Evolutionary conservation across 2,329 filamentous ascomycete genomes (phyloP).

Genomic region (Aspergillus sp.): DNA sequence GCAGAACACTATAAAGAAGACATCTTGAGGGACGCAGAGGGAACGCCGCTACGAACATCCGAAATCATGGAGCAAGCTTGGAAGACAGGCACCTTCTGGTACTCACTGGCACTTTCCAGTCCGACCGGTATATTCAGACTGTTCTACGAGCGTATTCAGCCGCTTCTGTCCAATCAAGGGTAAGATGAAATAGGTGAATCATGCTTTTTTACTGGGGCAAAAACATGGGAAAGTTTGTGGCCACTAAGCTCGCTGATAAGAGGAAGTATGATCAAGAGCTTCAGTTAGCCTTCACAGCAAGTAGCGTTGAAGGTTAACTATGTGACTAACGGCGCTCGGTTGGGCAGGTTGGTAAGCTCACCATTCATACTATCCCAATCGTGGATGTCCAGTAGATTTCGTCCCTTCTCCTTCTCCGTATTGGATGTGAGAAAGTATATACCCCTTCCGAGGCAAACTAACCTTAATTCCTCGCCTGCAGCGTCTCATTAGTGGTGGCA

Average conservation of each 20-base stretch:
- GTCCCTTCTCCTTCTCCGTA: too few species aligned
- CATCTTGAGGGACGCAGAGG: background rate
- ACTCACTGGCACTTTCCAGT: conserved; percentile 17
- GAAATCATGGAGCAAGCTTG: conserved; percentile 18
- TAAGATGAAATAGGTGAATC: conserved; percentile 13
- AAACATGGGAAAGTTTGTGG: conserved; percentile 11
- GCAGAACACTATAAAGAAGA: background rate
- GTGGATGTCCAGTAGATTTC: too few species aligned
- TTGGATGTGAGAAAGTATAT: too few species aligned
- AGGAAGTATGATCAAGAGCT: conserved; percentile 11
- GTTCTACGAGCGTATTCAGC: conserved; percentile 21
- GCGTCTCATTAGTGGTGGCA: too few species aligned
- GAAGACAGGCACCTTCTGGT: conserved; percentile 20
- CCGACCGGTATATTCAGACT: conserved; percentile 18
- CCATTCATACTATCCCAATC: too few species aligned
- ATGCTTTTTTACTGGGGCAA: conserved; percentile 7
- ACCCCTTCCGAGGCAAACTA: too few species aligned
- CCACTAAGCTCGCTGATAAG: conserved; percentile 12
- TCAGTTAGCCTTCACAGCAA: background rate
- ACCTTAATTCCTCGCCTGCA: too few species aligned
- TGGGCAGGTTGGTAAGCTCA: too few species aligned
- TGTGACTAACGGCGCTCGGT: too few species aligned
- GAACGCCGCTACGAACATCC: background rate
- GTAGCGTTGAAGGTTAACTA: too few species aligned
- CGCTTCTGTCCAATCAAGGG: conserved; percentile 10